These are phyloP conservation scores for Suillus decipiens DNA, from an alignment of 768 basidiomycete genomes.

Conservation along the genomic window DNA sequence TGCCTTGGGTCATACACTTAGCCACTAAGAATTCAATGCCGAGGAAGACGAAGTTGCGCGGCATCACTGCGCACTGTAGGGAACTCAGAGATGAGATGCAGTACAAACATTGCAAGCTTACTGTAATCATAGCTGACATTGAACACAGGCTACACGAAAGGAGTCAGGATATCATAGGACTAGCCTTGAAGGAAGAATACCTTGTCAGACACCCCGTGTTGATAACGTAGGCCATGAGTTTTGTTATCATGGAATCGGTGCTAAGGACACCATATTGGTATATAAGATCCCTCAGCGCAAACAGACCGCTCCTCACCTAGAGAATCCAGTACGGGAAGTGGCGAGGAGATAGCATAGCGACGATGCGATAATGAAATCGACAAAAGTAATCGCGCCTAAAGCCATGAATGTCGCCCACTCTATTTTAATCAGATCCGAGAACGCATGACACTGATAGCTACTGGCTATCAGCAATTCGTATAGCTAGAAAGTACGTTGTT, in stretches of 20 bases:
- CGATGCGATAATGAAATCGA: neutral
- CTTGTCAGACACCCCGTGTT: conserved; percentile 1
- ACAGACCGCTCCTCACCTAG: neutral
- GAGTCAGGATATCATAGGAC: neutral
- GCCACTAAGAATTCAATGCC: neutral
- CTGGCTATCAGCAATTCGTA: neutral
- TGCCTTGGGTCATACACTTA: neutral
- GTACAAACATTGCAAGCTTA: neutral
- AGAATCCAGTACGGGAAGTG: conserved; percentile 1
- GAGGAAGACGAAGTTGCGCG: neutral
- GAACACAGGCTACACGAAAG: neutral
- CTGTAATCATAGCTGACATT: neutral
- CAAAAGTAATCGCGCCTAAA: neutral
- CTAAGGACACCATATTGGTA: neutral
- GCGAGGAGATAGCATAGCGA: conserved; percentile 3
- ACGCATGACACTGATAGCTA: neutral
- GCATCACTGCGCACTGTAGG: conserved; percentile 1
- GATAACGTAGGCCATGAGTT: neutral
- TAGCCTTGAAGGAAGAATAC: neutral
- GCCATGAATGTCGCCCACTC: neutral
- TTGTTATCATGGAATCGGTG: neutral
- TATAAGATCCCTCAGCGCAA: neutral
- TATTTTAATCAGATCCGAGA: neutral
- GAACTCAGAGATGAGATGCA: neutral
- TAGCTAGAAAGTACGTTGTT: neutral